Evolutionary conservation across 768 basidiomycete genomes (phyloP).

Genomic region (Russula sp.): DNA sequence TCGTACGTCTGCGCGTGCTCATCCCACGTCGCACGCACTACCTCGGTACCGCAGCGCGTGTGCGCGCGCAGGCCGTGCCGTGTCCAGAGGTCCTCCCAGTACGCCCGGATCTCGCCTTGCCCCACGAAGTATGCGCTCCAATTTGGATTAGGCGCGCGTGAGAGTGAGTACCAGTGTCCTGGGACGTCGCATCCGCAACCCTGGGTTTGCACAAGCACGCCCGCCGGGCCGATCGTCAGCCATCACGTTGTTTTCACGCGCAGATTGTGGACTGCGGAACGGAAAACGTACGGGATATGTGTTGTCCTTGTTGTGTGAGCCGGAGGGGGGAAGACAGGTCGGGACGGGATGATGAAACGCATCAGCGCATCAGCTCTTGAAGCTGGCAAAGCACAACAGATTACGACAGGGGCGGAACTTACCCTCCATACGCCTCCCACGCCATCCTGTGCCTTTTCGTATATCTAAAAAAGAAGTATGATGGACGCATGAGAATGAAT

Average conservation of each 20-base stretch:
- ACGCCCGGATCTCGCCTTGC: constrained; percentile 28
- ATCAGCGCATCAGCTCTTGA: not conserved
- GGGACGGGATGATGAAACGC: not conserved
- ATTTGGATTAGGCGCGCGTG: constrained; percentile 24
- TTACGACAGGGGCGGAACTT: not conserved
- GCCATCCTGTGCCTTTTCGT: constrained; percentile 25
- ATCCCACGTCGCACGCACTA: constrained; percentile 29
- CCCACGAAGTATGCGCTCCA: constrained; percentile 25
- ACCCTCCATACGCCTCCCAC: constrained; percentile 29
- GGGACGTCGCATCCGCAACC: constrained; percentile 27
- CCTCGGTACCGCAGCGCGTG: constrained; percentile 26
- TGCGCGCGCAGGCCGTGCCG: constrained; percentile 22
- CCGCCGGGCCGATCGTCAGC: not conserved
- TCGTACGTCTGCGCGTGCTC: constrained; percentile 22
- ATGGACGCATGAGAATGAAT: not conserved
- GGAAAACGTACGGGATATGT: constrained; percentile 24
- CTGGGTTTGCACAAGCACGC: constrained; percentile 2
- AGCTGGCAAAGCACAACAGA: not conserved
- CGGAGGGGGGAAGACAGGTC: not conserved
- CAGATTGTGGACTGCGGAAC: not conserved
- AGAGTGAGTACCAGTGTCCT: constrained; percentile 27
- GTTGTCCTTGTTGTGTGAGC: constrained; percentile 19
- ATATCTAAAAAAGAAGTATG: constrained; percentile 25
- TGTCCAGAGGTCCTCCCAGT: constrained; percentile 23
- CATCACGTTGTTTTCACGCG: not conserved